Base-by-base conservation (phyloP, 1,284 basidiomycete genomes). In the Fomitopsis schrenkii region DNA sequence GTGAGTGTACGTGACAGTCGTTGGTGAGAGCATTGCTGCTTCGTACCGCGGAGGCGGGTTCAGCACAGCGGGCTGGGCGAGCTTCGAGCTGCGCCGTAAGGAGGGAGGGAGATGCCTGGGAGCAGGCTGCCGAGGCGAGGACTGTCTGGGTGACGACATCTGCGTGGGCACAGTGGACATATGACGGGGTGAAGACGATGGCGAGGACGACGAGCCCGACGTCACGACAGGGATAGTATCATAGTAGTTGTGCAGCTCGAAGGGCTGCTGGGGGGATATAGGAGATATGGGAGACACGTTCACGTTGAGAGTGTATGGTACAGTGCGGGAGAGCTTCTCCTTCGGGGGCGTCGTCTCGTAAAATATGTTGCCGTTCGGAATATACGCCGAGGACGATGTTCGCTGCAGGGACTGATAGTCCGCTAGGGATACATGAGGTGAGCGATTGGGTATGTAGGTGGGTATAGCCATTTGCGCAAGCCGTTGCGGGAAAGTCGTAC, bases 311-410 rank as follows among this genome's bases (percentile, higher is more conserved):
- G 46, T 48, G 40, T 62, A 66, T 19, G 60, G 57, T 62, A 65
- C 61, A 22, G 59, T 46, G 12, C 64, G 67, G 40, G 61, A 64
- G 30, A 67, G 40, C 30, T 67, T 61, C 38, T 71, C 71, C 19
- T 67, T 66, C 40, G 67, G 28, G 15, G 72, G 71, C 8, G 67
- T 63, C 10, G 72, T 69, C 61, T 74, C 72, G 57, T 74, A 74
- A 59, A 67, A 74, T 38, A 74, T 66, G 50, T 69, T 71, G 36
- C 61, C 62, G 22, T 64, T 63, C 3, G 63, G 58, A 35, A 65
- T 61, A 19, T 66, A 65, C 38, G 38, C 38, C 36, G 52, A 14
- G 35, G 62, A 58, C 28, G 63, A 59, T n/a, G 64, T 59, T 12
- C 67, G 67, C 41, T 60, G 66, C n/a, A 66, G 44, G 33, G 63